Evolutionary conservation across 306 rosid species (phyloP).

Genomic region (Prunus mira): DNA sequence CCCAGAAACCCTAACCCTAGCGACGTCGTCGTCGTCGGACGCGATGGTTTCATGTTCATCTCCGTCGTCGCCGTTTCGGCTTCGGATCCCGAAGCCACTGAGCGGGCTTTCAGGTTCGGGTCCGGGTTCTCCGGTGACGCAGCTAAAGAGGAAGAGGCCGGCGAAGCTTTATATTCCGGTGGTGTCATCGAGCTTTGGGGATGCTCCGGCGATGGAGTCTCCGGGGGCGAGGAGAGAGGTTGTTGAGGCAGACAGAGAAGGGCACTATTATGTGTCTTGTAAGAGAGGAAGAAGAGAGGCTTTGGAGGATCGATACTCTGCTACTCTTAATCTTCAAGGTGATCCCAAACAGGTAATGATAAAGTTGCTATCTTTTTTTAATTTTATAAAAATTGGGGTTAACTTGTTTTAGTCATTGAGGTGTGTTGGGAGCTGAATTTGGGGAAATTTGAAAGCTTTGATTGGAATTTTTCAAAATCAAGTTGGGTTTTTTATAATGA

Average conservation of each 20-base stretch:
- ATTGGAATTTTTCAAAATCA: background rate
- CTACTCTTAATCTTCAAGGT: slow-evolving; percentile 59
- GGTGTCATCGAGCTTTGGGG: slow-evolving; percentile 38
- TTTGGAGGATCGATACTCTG: slow-evolving; percentile 90
- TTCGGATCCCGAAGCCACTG: slow-evolving; percentile 52
- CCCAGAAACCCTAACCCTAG: slow-evolving; percentile 41
- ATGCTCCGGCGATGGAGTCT: slow-evolving; percentile 44
- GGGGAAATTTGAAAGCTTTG: slow-evolving; percentile 11
- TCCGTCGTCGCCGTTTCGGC: slow-evolving; percentile 74
- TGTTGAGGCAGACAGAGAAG: slow-evolving; percentile 58
- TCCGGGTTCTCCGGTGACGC: slow-evolving; percentile 25
- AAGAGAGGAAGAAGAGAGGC: slow-evolving; percentile 88
- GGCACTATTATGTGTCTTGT: slow-evolving; percentile 66
- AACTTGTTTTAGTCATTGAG: background rate
- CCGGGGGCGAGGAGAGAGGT: slow-evolving; percentile 45
- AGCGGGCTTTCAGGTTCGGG: slow-evolving; percentile 29
- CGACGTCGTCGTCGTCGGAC: slow-evolving; percentile 59
- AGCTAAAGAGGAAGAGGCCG: slow-evolving; percentile 89
- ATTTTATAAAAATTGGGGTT: background rate
- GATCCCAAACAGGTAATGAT: slow-evolving; percentile 65
- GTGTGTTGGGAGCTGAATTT: slow-evolving; percentile 11
- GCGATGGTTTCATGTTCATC: slow-evolving; percentile 45
- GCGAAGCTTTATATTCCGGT: slow-evolving; percentile 72
- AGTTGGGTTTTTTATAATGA: background rate
- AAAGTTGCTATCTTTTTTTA: background rate